Base-by-base conservation (phyloP, 257 asterid genomes). In the Sherardia arvensis region DNA sequence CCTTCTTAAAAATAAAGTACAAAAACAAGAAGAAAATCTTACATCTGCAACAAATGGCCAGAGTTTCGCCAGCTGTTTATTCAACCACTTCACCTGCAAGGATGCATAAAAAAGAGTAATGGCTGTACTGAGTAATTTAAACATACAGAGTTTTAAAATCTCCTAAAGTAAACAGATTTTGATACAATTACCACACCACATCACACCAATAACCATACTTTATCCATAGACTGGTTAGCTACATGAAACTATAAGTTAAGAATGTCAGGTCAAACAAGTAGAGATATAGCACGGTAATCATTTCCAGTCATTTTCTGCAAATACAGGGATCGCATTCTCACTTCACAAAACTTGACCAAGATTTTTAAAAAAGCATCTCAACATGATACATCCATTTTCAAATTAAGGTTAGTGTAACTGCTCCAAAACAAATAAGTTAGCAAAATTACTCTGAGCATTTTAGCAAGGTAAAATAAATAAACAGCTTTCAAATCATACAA, bases 21-120 rank as follows among this genome's bases (percentile, higher is more conserved):
- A 48, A 27, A 25, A 66, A 27, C 25, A 23, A 30, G 64, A 49
- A 32, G 25, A 49, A 72, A 75, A 75, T 64, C 95, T 85, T 87
- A 93, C 99, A 80, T 90, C 99, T 54, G 99, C 99, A 53, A 93
- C 80, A 74, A 71, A 93, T 60, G 99, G 99, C 99, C 99, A 93
- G 69, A 93, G 73, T 71, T 93, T 93, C 69, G 80, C 71, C 74
- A 93, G 81, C 45, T 90, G 97, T 75, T 80, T 87, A 83, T 93
- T 93, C 70, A 93, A 84, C 99, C 99, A 93, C 72, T 93, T 93
- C 71, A 87, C 99, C 99, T 93, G 88, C 73, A 82, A 80, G 45
- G 48, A 65, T 45, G 43, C 33, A 51, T 25, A 15, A 27, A 68
- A 21, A 6, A 48, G 59, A 51, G 17, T 15, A 27, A 22, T 15